These are phyloP conservation scores for Fistulinella prunicolor DNA, from an alignment of 768 basidiomycete species.

Conservation along the genomic window DNA sequence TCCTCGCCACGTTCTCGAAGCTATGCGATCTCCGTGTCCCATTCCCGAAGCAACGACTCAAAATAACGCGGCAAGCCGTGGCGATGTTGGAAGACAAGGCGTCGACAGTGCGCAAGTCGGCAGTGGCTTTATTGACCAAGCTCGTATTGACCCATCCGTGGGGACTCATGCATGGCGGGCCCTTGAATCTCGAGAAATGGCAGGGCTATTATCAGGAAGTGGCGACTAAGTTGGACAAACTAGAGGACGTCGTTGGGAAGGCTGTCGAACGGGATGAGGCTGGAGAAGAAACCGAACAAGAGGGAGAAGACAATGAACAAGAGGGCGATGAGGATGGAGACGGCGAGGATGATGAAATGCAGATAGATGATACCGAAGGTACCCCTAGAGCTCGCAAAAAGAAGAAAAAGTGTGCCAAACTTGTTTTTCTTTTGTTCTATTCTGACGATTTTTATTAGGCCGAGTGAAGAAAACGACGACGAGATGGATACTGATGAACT, in stretches of 20 bases:
- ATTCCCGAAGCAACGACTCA: conserved; percentile 83
- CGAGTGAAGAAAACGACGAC: conserved; percentile 35
- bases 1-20: conserved; percentile 70
- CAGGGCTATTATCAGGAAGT: conserved; percentile 66
- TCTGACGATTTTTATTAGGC: conserved; percentile 15
- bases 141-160: conserved; percentile 89
- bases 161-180: conserved; percentile 78
- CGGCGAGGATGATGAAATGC: conserved; percentile 34
- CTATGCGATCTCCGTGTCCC: conserved; percentile 75
- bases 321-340: conserved; percentile 30
- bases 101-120: conserved; percentile 80
- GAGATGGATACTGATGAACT: conserved; percentile 60
- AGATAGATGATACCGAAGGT: conserved; percentile 26
- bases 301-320: conserved; percentile 32
- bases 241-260: conserved; percentile 68
- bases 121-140: conserved; percentile 70
- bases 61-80: conserved; percentile 73
- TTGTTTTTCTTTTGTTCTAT: neutral
- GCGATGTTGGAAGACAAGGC: conserved; percentile 87
- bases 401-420: conserved; percentile 25
- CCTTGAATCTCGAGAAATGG: conserved; percentile 69
- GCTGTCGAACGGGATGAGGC: conserved; percentile 48
- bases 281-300: conserved; percentile 35
- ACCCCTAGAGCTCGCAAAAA: conserved; percentile 29
- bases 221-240: conserved; percentile 59